Evolutionary conservation across 2,329 filamentous ascomycete species (phyloP), one percentile per base, ranked within the genome.

Genomic region (Coccinonectria pachysandricola): DNA sequence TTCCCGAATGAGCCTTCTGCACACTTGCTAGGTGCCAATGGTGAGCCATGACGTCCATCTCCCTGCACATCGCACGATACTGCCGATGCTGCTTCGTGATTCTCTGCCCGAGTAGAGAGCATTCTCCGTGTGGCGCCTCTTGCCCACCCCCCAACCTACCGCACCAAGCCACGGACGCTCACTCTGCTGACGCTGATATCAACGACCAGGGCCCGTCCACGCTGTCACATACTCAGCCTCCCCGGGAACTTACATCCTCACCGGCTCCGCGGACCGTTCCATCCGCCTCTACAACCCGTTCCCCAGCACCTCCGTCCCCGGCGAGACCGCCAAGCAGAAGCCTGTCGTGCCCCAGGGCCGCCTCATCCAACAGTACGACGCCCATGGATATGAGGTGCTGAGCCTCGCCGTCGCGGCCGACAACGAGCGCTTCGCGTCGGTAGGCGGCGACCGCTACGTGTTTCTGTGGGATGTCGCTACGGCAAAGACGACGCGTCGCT

Each of bases 381-480:
- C 82, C 3, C 91, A 98, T 57, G 87, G 85, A 40, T 94, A 98
- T 61, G 81, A 87, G 43, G 80, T 98, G 6, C 76, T 95, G 34
- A 81, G 83, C 40, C 66, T 98, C 19, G 65, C 71, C 27, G 79
- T 95, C 25, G 62, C 73, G 6, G 49, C 62, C 13, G 79, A 85
- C 59, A 98, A 98, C 56, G 71, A 84, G 39, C 75, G 75, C 21
- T 95, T 98, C 53, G 79, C 77, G 7, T 87, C 79, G n/a, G 72
- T 75, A 2, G 91, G 91, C 40, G 91, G 91, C 32, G 91, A 98
- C 60, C 82, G 88, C 43, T 68, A 72, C 35, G 85, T 94, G 0
- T 95, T 95, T 50, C 66, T 95, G 5, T 96, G 91, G 91, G 91
- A 98, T 55, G 91, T 96, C 0, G 67, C 79, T 23, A 80, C 77